Percentiles rank a stretch among this genome's conserved stretches.
These are phyloP conservation scores for Hypericum androsaemum DNA, from an alignment of 345 rosid genomes.

Conservation along the genomic window DNA sequence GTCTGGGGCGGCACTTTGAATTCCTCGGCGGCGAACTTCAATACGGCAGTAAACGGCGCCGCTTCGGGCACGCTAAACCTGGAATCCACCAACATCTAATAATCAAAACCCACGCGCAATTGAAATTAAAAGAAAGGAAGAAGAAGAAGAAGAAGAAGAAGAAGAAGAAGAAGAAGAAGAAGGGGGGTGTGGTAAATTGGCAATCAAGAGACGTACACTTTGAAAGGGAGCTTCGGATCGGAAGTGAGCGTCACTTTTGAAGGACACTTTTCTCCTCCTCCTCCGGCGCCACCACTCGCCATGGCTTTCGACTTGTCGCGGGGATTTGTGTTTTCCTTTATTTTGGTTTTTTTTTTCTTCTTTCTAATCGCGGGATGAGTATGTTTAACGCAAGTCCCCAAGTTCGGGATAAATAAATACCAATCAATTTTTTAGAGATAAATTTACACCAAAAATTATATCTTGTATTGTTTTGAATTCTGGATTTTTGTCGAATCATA, in stretches of 20 bases:
- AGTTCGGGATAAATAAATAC: too few relatives aligned
- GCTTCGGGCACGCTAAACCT: constrained; percentile 98
- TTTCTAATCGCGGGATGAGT: too few relatives aligned
- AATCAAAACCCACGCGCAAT: not conserved
- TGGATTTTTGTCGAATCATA: too few relatives aligned
- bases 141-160: not conserved
- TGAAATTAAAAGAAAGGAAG: not conserved
- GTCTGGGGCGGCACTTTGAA: constrained; percentile 98
- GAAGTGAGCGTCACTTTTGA: constrained; percentile 94
- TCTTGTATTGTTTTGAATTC: too few relatives aligned
- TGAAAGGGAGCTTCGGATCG: constrained; percentile 97
- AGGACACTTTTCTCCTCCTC: constrained; percentile 59
- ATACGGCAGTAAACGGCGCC: constrained; percentile 92
- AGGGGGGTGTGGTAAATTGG: not conserved
- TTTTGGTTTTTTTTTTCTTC: too few relatives aligned
- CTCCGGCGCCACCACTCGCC: constrained; percentile 34
- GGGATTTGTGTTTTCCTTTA: not conserved
- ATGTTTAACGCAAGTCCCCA: too few relatives aligned
- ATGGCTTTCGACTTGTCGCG: constrained; percentile 18
- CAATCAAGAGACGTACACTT: constrained; percentile 44
- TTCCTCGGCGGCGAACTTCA: constrained; percentile 93
- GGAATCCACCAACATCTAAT: constrained; percentile 8
- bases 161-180: not conserved
- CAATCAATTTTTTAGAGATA: too few relatives aligned
- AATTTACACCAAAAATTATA: too few relatives aligned